Base-by-base conservation (phyloP, 1,284 basidiomycete species). In the Inonotus hispidus region DNA sequence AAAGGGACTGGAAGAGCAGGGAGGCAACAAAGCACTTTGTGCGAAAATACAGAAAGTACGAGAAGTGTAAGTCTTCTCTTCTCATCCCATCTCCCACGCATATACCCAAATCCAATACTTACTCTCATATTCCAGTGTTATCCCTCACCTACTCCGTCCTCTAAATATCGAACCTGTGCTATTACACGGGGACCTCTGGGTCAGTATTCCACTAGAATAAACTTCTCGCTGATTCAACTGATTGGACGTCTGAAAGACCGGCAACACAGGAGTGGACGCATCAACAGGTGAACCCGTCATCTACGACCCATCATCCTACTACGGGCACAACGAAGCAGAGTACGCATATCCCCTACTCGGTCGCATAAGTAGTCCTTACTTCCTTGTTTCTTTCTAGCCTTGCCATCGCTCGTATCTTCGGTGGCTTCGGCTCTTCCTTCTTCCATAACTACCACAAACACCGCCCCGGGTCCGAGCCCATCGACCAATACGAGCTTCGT, bases 271-370 rank as follows among this genome's bases (percentile, higher is more conserved):
- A 1, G 74, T 80, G 19, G 84, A 90, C 62, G 70, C 67, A 19
- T 64, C 66, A 13, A 84, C 79, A 2, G 80, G 79, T 1, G 71
- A 82, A 55, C 88, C 91, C 0, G 77, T 93, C 2, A 87, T 95
- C 50, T 95, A 83, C 68, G 93, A 95, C 68, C 90, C 92, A 1
- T 85, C 90, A 1, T 86, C 85, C 7, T 92, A 88, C 70, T 94
- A 85, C 67, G 92, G 91, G 2, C 92, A 94, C 69, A 90, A 89
- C 64, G 93, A 95, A 75, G 88, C 88, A 13, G 93, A 95, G 88
- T 90, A 65, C n/a, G n/a, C n/a, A n/a, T 73, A 85, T 72, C 5
- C 41, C n/a, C 45, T 38, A 10, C 49, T 25, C 21, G 25, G n/a
- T n/a, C n/a, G n/a, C n/a, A n/a, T n/a, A n/a, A n/a, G n/a, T n/a